Conservation (phyloP, 495 filamentous ascomycete species). For the Neurospora sp. region DNA sequence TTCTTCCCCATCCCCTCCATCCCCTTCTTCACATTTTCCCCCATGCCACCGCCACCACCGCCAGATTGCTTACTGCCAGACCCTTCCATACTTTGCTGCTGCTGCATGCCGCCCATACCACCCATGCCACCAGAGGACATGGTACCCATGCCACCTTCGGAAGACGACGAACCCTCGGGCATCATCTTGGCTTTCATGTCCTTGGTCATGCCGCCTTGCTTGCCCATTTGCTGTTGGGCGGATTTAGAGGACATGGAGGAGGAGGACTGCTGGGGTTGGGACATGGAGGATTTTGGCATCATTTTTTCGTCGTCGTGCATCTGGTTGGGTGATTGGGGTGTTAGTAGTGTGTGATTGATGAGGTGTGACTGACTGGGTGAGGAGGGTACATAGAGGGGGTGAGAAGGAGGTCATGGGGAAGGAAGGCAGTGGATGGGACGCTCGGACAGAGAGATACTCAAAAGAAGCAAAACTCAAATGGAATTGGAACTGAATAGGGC, state of each 20-base stretch:
- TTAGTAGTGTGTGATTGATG: too few relatives aligned
- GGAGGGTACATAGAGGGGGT: too few relatives aligned
- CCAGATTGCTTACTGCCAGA: background rate
- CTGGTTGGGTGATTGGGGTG: background rate
- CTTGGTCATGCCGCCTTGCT: background rate
- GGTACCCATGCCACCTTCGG: too few relatives aligned
- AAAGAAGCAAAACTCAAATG: too few relatives aligned
- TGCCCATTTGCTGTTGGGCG: background rate
- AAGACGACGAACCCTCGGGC: background rate
- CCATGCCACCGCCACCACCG: background rate
- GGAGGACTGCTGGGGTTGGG: background rate
- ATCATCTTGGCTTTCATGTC: background rate
- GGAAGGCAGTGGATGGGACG: background rate
- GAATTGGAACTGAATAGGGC: too few relatives aligned
- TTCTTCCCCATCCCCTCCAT: slow-evolving; percentile 8
- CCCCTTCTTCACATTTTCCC: background rate
- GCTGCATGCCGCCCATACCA: background rate
- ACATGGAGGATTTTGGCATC: background rate
- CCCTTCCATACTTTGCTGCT: background rate
- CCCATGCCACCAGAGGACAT: background rate
- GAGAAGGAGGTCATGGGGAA: background rate
- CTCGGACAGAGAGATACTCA: background rate
- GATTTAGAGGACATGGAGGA: background rate
- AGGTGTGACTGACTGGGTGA: background rate
- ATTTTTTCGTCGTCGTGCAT: slow-evolving; percentile 17